Percentiles rank a stretch among this genome's conserved stretches.
Conservation (phyloP, 2,329 filamentous ascomycete species). For the Alternaria infectoria region DNA sequence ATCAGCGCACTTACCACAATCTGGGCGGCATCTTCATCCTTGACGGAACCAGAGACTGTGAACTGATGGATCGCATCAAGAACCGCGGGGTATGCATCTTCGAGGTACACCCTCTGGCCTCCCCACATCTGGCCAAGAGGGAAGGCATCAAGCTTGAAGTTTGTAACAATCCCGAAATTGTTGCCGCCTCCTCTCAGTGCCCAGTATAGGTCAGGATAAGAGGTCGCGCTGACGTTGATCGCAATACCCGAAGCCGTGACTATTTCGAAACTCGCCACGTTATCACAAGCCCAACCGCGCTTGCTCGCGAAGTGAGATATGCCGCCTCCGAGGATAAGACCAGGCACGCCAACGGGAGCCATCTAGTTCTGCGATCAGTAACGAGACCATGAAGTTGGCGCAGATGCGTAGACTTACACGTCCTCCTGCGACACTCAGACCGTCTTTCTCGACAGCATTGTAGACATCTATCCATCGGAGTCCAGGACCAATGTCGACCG, state of each 20-base stretch:
- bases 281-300: conserved; percentile 37
- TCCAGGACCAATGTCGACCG: conserved; percentile 32
- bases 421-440: conserved; percentile 34
- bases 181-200: conserved; percentile 42
- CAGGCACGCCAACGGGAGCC: conserved; percentile 34
- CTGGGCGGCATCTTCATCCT: conserved; percentile 27
- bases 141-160: conserved; percentile 28
- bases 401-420: conserved; percentile 4
- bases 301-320: conserved; percentile 29
- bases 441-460: conserved; percentile 25
- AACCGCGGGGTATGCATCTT: conserved; percentile 12
- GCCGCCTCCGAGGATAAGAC: conserved; percentile 34
- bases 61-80: conserved; percentile 23
- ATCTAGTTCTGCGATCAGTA: conserved; percentile 3
- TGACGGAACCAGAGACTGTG: conserved; percentile 9
- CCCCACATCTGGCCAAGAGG: conserved; percentile 33
- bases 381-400: too few species aligned
- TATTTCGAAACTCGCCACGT: conserved; percentile 29
- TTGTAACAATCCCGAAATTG: conserved; percentile 42
- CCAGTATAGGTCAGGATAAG: conserved; percentile 49
- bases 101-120: conserved; percentile 19
- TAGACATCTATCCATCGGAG: conserved; percentile 40
- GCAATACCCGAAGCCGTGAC: conserved; percentile 22
- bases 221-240: conserved; percentile 7
- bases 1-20: conserved; percentile 19